Base-by-base conservation (phyloP, 2,329 filamentous ascomycete genomes). In the Calonectria hawksworthii region DNA sequence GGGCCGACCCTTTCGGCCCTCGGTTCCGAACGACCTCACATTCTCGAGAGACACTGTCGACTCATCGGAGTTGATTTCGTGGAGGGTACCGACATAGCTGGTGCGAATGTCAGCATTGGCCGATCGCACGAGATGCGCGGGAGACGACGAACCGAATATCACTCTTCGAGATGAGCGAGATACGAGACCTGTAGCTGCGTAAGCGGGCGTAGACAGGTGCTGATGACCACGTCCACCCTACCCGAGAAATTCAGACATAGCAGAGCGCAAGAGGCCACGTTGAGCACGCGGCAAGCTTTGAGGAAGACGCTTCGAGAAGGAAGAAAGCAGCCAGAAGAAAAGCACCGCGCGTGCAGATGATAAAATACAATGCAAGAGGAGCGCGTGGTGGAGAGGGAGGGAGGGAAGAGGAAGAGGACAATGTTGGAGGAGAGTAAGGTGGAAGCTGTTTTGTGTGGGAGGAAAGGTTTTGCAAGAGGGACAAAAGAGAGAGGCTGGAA, bases 41-140 rank as follows among this genome's bases (percentile, higher is more conserved):
- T 98, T 96, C 85, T 99, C 96, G 78, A 99, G 93, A 52, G 97
- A 98, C 83, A 99, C 98, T 78, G 97, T 99, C 61, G 96, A 98
- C 81, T 95, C 94, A 86, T 98, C 96, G 76, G 96, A 98, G 87
- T 98, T 98, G 91, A 99, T 99, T 86, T 98, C 95, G 88, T 98
- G 96, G 68, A 99, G 93, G 70, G 94, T 96, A 80, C 97, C 97
- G 83, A 98, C 95, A 88, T 99, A 99, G 87, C 96, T 98, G 83
- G 74, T 75, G 70, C 73, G 71, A 75, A 67, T 76, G 85, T 88
- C 77, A 88, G 86, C 79, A 77, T 77, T 65, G 76, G 69, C 68
- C 54, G 41, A 59, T 52, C 44, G 61, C 59, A 47, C 63, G 32
- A 69, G 74, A 73, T 66, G 73, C 34, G 51, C 23, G 18, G 44